These are phyloP conservation scores for Solanum acaule DNA, from an alignment of 257 asterid species.

Conservation along the genomic window DNA sequence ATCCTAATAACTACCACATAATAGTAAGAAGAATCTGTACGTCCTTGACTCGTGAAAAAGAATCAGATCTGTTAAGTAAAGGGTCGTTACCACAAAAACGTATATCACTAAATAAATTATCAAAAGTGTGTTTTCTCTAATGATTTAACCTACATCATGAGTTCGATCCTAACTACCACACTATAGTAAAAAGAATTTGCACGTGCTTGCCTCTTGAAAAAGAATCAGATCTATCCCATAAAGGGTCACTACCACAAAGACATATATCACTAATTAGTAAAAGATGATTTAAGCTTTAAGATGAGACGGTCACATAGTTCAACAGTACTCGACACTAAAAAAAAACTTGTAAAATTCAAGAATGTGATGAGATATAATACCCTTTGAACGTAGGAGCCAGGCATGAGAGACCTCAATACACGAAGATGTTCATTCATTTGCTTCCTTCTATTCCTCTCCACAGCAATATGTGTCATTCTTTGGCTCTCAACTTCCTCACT, in stretches of 20 bases:
- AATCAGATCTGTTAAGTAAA: not conserved
- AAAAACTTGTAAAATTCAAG: not conserved
- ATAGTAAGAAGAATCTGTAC: not conserved
- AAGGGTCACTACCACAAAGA: not conserved
- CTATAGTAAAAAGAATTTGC: not conserved
- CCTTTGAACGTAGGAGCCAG: slow-evolving; percentile 19
- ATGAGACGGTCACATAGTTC: not conserved
- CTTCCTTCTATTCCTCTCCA: slow-evolving; percentile 16
- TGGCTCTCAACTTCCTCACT: slow-evolving; percentile 14
- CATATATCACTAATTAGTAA: not conserved
- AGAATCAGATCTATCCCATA: not conserved
- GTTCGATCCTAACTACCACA: not conserved
- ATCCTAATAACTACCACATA: not conserved
- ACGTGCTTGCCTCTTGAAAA: not conserved
- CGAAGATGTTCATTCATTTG: slow-evolving; percentile 19
- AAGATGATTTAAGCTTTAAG: not conserved
- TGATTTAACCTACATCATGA: not conserved
- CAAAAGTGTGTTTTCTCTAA: not conserved
- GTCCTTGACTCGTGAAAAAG: not conserved
- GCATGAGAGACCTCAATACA: slow-evolving; percentile 16
- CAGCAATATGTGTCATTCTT: slow-evolving; percentile 23
- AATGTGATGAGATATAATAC: not conserved
- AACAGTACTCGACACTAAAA: not conserved
- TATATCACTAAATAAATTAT: not conserved
- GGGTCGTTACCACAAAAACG: not conserved